phyloP scores from a whole-genome alignment of 2,329 filamentous ascomycete species.

The Trichoderma sp. region DNA sequence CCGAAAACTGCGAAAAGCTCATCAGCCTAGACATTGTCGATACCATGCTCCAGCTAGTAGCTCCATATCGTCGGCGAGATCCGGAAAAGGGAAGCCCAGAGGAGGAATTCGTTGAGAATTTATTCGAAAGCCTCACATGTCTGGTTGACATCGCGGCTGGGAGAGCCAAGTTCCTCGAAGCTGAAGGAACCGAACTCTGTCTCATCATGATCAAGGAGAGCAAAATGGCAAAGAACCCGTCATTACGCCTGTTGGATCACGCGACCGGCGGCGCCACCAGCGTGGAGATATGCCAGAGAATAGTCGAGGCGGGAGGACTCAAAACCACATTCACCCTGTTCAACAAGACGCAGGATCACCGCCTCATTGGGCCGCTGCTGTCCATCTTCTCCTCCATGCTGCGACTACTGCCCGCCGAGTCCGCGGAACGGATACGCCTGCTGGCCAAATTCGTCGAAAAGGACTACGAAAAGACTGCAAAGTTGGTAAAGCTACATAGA shows the following conservation, averaged over 20 bases:
- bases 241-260: slow-evolving; percentile 83
- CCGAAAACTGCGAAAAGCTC: slow-evolving; percentile 66
- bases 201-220: slow-evolving; percentile 91
- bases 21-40: slow-evolving; percentile 74
- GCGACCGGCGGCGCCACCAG: slow-evolving; percentile 60
- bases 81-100: slow-evolving; percentile 85
- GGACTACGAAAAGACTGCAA: slow-evolving; percentile 82
- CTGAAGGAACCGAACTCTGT: slow-evolving; percentile 88
- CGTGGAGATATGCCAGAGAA: slow-evolving; percentile 67
- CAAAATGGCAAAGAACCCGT: slow-evolving; percentile 77
- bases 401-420: slow-evolving; percentile 75
- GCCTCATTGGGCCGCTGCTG: slow-evolving; percentile 76
- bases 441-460: slow-evolving; percentile 96
- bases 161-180: slow-evolving; percentile 81
- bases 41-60: slow-evolving; percentile 77
- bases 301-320: slow-evolving; percentile 83
- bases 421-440: slow-evolving; percentile 76
- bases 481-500: slow-evolving; percentile 70
- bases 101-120: slow-evolving; percentile 92
- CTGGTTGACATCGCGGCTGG: slow-evolving; percentile 74
- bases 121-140: slow-evolving; percentile 86
- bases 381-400: slow-evolving; percentile 84
- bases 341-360: slow-evolving; percentile 76
- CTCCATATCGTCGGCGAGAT: slow-evolving; percentile 82
- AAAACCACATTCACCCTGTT: slow-evolving; percentile 86